Evolutionary conservation across 352 stramenopile genomes (phyloP).

Genomic region (Globisporangium rhizosaccharum): DNA sequence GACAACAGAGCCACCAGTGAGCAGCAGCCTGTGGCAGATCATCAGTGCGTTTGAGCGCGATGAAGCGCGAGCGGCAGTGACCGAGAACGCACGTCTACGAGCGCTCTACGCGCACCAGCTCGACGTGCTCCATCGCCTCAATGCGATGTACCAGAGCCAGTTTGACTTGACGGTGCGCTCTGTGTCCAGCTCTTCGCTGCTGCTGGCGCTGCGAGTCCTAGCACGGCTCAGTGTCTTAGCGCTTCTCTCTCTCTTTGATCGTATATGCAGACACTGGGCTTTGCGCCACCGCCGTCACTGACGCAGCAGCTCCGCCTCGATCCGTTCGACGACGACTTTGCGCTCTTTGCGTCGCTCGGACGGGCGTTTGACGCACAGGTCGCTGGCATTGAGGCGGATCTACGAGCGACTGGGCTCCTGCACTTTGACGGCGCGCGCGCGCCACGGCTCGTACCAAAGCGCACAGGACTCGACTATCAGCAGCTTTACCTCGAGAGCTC

Average conservation of each 20-base stretch:
- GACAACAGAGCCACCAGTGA: not conserved
- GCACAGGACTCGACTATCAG: too few species aligned
- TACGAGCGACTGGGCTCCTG: slow-evolving; percentile 17
- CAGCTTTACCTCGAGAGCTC: too few species aligned
- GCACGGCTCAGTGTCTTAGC: too few species aligned
- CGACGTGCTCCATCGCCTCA: not conserved
- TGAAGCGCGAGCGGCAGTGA: not conserved
- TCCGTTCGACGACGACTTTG: slow-evolving; percentile 4
- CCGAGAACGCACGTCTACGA: slow-evolving; percentile 5
- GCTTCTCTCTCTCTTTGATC: not conserved
- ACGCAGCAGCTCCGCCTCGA: slow-evolving; percentile 3
- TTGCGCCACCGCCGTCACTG: not conserved
- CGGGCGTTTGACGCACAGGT: slow-evolving; percentile 20
- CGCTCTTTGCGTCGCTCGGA: slow-evolving; percentile 19
- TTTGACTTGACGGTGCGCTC: not conserved
- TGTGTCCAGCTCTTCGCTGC: too few species aligned
- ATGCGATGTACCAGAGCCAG: not conserved
- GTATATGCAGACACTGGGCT: not conserved
- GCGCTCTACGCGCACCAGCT: slow-evolving; percentile 3
- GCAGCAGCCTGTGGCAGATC: slow-evolving; percentile 2
- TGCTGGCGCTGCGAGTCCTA: not conserved
- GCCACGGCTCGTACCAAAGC: too few species aligned
- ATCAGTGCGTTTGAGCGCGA: slow-evolving; percentile 4
- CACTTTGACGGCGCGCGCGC: slow-evolving; percentile 12
- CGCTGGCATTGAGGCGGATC: slow-evolving; percentile 18